A percentile compares a stretch with the other conserved stretches of the same genome.
phyloP scores from a whole-genome alignment of 208 protist genomes.

The Trichomonas tenax region DNA sequence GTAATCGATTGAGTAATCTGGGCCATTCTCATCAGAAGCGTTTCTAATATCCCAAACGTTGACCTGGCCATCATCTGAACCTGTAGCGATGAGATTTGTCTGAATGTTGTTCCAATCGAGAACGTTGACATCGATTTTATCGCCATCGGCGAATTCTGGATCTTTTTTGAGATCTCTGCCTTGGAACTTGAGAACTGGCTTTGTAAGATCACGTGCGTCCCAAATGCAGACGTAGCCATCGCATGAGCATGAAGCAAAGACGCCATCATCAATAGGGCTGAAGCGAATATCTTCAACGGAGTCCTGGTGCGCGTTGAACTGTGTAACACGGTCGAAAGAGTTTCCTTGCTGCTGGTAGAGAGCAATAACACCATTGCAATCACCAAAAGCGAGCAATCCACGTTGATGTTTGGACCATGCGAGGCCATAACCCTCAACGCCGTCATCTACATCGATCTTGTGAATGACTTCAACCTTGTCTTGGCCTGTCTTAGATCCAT shows the following conservation, averaged over 20 bases:
- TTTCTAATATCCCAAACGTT: neutral
- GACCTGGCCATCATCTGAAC: constrained; percentile 28
- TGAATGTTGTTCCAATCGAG: constrained; percentile 26
- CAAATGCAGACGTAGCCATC: constrained; percentile 1
- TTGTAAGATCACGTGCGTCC: neutral
- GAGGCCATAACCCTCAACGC: neutral
- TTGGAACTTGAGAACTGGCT: neutral
- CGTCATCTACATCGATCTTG: neutral
- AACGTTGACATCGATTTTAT: constrained; percentile 28
- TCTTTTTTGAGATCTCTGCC: neutral
- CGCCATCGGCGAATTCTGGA: neutral
- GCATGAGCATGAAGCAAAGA: constrained; percentile 25
- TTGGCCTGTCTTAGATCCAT: neutral
- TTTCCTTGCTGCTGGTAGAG: neutral
- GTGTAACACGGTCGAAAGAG: neutral
- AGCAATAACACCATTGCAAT: neutral
- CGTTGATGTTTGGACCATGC: neutral
- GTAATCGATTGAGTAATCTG: constrained; percentile 4
- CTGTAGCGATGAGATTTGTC: constrained; percentile 20
- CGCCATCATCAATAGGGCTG: constrained; percentile 18
- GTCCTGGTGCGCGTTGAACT: neutral
- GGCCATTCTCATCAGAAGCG: neutral
- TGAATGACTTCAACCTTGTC: neutral
- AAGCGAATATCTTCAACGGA: constrained; percentile 31
- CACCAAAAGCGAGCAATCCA: neutral